These are phyloP conservation scores for Pythium rishiriense DNA, from an alignment of 352 stramenopile genomes.

Conservation along the genomic window DNA sequence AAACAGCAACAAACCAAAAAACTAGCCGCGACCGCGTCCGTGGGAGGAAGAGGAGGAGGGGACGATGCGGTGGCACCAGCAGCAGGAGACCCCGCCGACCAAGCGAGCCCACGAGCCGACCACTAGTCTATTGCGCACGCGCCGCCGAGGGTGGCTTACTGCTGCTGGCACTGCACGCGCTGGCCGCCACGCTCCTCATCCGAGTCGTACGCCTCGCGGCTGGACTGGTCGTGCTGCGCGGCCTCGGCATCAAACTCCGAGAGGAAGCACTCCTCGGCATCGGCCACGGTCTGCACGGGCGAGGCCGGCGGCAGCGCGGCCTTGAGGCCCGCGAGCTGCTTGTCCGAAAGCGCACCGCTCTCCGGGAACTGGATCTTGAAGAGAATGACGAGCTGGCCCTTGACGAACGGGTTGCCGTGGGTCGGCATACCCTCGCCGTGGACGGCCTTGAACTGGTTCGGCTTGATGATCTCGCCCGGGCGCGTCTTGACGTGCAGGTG, in stretches of 20 bases:
- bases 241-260: conserved; percentile 93
- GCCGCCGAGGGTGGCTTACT: conserved; percentile 48
- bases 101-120: conserved; percentile 1
- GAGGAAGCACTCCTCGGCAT: conserved; percentile 84
- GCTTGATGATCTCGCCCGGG: conserved; percentile 93
- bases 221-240: conserved; percentile 76
- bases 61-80: background rate
- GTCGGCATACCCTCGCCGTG: conserved; percentile 98
- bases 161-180: conserved; percentile 88
- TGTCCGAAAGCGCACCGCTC: conserved; percentile 79
- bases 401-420: conserved; percentile 97
- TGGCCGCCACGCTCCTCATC: conserved; percentile 92
- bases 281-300: conserved; percentile 44
- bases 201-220: conserved; percentile 88
- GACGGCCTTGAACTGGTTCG: conserved; percentile 93
- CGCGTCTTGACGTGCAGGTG: conserved; percentile 92
- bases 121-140: conserved; percentile 19
- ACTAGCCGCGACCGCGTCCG: conserved; percentile 19
- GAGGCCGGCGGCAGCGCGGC: conserved; percentile 53
- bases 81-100: background rate
- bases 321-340: conserved; percentile 80
- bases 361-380: conserved; percentile 98
- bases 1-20: conserved; percentile 33
- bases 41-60: background rate
- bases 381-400: conserved; percentile 97